Percentiles rank a stretch among this genome's conserved stretches.
Conservation (phyloP, 1,284 basidiomycete species). For the Leccinum pallidistipes region DNA sequence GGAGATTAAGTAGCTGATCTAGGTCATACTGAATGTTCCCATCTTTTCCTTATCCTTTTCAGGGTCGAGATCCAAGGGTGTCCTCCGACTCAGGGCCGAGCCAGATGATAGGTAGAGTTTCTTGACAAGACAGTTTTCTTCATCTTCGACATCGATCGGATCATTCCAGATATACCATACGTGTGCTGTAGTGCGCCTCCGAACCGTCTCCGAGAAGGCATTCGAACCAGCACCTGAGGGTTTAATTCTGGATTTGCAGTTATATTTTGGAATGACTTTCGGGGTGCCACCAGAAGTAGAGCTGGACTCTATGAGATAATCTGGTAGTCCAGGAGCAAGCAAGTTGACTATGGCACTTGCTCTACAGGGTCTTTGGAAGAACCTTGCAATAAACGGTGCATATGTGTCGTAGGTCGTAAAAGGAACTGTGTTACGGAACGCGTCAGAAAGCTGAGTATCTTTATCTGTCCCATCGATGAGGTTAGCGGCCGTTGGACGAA, state of each 20-base stretch:
- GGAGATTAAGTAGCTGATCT: background rate
- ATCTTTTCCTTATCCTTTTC: background rate
- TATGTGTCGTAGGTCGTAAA: background rate
- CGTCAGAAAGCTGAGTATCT: background rate
- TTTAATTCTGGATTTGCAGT: background rate
- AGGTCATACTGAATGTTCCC: background rate
- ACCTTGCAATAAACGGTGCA: background rate
- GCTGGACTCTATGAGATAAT: background rate
- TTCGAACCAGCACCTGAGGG: background rate
- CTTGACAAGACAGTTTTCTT: background rate
- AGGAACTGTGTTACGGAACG: background rate
- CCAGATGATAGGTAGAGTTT: background rate
- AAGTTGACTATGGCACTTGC: background rate
- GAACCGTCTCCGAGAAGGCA: background rate
- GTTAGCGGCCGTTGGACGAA: background rate
- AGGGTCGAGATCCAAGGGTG: constrained; percentile 1
- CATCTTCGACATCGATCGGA: background rate
- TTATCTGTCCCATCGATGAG: background rate
- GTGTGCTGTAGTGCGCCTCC: background rate
- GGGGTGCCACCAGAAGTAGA: background rate
- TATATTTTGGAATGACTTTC: background rate
- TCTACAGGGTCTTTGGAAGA: background rate
- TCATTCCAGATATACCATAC: background rate
- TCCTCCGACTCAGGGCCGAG: background rate
- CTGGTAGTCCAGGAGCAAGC: background rate